A percentile compares a stretch with the other conserved stretches of the same genome.
These are phyloP conservation scores for Biscutella laevigata DNA, from an alignment of 441 rosid species.

Conservation along the genomic window DNA sequence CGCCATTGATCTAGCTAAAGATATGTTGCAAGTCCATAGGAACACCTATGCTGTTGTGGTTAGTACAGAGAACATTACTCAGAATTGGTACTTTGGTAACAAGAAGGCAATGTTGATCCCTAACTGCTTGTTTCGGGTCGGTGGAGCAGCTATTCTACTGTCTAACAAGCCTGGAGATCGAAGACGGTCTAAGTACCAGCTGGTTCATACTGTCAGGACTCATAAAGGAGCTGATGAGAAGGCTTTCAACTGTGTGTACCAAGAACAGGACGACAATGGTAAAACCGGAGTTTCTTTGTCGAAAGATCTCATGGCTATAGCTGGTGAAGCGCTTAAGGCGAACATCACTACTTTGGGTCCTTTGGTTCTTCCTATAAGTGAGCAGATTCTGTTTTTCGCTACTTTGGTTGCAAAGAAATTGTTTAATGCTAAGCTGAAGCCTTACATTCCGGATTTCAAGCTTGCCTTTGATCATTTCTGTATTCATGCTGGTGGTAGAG, in stretches of 20 bases:
- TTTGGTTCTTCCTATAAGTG: constrained; percentile 78
- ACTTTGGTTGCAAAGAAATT: constrained; percentile 52
- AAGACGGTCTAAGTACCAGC: constrained; percentile 57
- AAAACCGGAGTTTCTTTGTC: constrained; percentile 80
- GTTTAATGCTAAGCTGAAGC: constrained; percentile 55
- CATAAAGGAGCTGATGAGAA: constrained; percentile 79
- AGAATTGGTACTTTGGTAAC: constrained; percentile 86
- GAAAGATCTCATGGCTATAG: constrained; percentile 77
- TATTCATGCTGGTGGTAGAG: constrained; percentile 82
- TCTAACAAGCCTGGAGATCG: constrained; percentile 49
- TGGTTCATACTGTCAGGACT: constrained; percentile 75
- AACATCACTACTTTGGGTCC: constrained; percentile 84
- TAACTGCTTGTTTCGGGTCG: constrained; percentile 70
- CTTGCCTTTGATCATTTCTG: constrained; percentile 87
- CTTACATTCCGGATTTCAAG: constrained; percentile 83
- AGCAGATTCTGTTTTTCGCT: constrained; percentile 66
- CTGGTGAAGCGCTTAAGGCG: constrained; percentile 71
- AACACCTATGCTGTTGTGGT: constrained; percentile 75
- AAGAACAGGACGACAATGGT: constrained; percentile 71
- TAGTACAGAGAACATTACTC: constrained; percentile 84
- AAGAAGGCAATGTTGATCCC: constrained; percentile 81
- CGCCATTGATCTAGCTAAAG: constrained; percentile 69
- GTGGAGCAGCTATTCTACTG: constrained; percentile 58
- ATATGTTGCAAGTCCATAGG: constrained; percentile 67
- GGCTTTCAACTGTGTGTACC: constrained; percentile 76